A percentile compares a stretch with the other conserved stretches of the same genome.
Evolutionary conservation across 2,329 filamentous ascomycete genomes (phyloP).

Genomic region (Lithohypha guttulata): DNA sequence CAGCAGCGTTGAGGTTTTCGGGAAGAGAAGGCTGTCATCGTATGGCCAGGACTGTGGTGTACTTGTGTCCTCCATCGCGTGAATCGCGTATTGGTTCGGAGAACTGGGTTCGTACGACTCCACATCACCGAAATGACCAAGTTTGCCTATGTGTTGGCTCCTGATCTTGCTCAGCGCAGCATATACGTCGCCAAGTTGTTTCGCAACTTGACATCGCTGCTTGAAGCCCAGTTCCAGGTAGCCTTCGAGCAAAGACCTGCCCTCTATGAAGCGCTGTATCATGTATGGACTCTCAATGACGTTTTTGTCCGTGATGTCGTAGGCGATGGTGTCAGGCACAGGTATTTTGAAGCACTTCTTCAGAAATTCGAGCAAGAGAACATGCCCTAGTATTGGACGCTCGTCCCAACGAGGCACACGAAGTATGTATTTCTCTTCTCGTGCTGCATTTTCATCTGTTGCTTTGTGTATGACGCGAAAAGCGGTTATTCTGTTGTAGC

Average conservation of each 20-base stretch:
- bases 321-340: conserved; percentile 3
- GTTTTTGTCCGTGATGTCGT: conserved; percentile 11
- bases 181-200: not conserved
- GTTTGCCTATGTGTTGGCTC: not conserved
- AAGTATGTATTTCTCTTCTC: no score
- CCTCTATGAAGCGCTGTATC: conserved; percentile 10
- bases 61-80: no score
- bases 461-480: conserved; percentile 13
- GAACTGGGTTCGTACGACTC: not conserved
- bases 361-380: not conserved
- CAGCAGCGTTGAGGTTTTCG: no score
- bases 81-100: not conserved
- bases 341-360: conserved; percentile 3
- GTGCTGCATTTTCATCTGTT: no score
- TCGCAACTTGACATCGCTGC: conserved; percentile 4
- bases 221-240: not conserved
- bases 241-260: conserved; percentile 5
- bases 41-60: no score
- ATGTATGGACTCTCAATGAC: conserved; percentile 13
- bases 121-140: not conserved
- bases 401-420: no score
- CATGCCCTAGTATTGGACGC: no score
- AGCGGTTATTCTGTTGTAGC: conserved; percentile 21
- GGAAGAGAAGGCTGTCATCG: no score
- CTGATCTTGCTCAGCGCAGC: conserved; percentile 5